These are phyloP conservation scores for Daedaleopsis sinensis DNA, from an alignment of 768 basidiomycete genomes.

Conservation along the genomic window DNA sequence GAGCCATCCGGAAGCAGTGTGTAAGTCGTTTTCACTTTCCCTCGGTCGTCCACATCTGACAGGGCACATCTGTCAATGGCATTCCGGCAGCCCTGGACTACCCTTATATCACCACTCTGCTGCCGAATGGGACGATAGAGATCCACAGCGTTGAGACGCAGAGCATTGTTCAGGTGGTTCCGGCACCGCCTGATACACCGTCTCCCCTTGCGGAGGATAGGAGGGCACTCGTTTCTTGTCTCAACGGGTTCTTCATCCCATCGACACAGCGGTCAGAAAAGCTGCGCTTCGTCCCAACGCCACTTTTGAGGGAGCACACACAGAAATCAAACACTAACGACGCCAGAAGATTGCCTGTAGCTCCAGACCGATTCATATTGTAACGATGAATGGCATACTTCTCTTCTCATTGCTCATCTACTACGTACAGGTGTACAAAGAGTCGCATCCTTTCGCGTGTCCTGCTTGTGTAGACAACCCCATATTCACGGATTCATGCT, in stretches of 20 bases:
- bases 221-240: slow-evolving; percentile 32
- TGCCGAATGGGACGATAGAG: slow-evolving; percentile 78
- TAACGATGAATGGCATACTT: neutral
- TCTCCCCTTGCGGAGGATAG: slow-evolving; percentile 32
- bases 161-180: slow-evolving; percentile 67
- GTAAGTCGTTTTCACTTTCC: slow-evolving; percentile 48
- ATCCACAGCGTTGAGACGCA: slow-evolving; percentile 83
- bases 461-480: too few species aligned
- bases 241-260: slow-evolving; percentile 46
- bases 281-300: slow-evolving; percentile 38
- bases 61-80: neutral
- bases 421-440: too few species aligned
- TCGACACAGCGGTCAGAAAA: slow-evolving; percentile 43
- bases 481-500: too few species aligned
- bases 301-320: slow-evolving; percentile 25
- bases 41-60: neutral
- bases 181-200: slow-evolving; percentile 41
- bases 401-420: too few species aligned
- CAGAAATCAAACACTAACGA: neutral
- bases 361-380: slow-evolving; percentile 13
- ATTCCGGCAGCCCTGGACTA: slow-evolving; percentile 67
- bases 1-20: slow-evolving; percentile 71
- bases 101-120: slow-evolving; percentile 77
- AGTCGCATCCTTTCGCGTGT: too few species aligned
- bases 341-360: neutral